Conservation (phyloP, 805 yeast species). For the Brettanomyces sp. region DNA sequence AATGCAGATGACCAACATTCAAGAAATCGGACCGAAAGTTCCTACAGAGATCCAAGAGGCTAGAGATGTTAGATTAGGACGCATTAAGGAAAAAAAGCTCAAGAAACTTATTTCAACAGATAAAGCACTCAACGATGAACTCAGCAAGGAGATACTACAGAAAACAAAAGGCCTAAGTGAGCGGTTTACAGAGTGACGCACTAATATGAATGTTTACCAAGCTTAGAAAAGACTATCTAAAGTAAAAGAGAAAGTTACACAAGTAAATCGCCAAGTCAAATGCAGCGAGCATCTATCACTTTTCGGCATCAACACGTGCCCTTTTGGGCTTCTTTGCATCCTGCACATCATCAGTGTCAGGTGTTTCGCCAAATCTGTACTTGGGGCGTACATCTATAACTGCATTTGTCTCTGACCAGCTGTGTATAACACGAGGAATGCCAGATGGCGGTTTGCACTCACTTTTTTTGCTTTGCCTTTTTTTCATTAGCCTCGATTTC, state of each 20-base stretch:
- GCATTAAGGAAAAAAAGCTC: slow-evolving; percentile 4
- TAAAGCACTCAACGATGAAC: slow-evolving; percentile 18
- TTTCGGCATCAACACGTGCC: too few species aligned
- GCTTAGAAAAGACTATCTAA: neutral
- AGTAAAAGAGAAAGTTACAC: neutral
- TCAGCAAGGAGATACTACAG: slow-evolving; percentile 16
- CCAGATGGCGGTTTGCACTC: slow-evolving; percentile 2
- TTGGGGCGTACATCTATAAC: slow-evolving; percentile 12
- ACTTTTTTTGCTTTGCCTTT: slow-evolving; percentile 26
- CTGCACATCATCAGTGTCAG: too few species aligned
- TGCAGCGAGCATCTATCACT: too few species aligned
- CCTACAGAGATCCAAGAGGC: slow-evolving; percentile 14
- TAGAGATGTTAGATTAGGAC: slow-evolving; percentile 10
- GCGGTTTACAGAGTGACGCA: slow-evolving; percentile 17
- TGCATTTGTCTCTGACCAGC: slow-evolving; percentile 18
- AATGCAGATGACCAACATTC: too few species aligned
- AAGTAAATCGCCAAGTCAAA: too few species aligned
- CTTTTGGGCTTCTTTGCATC: too few species aligned
- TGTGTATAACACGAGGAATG: neutral
- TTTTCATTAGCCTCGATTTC: slow-evolving; percentile 51
- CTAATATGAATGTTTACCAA: neutral
- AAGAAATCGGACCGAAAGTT: slow-evolving; percentile 15
- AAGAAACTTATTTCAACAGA: slow-evolving; percentile 16
- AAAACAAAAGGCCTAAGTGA: slow-evolving; percentile 7
- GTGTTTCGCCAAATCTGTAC: slow-evolving; percentile 10